phyloP scores from a whole-genome alignment of 2,329 filamentous ascomycete genomes.

The Talaromyces amestolkiae region DNA sequence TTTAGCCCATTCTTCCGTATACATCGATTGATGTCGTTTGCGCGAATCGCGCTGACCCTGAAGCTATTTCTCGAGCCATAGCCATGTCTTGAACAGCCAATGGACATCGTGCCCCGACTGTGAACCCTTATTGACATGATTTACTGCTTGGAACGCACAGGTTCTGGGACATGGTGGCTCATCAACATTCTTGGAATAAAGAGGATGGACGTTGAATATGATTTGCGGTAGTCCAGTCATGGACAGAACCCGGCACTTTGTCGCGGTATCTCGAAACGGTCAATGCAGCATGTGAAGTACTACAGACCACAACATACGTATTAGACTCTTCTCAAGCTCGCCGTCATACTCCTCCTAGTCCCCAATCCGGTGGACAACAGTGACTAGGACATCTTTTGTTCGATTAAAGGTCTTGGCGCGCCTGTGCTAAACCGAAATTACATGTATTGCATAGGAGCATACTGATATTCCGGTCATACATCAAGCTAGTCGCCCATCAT shows the following conservation, averaged over 20 bases:
- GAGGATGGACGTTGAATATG: not conserved
- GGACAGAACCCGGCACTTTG: not conserved
- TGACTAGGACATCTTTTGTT: not conserved
- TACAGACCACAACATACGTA: not conserved
- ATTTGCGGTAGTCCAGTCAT: not conserved
- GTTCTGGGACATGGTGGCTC: no score
- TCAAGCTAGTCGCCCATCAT: constrained; percentile 14
- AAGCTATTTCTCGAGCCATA: no score
- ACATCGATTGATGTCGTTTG: no score
- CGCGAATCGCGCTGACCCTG: no score
- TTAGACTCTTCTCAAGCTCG: not conserved
- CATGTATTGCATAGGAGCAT: not conserved
- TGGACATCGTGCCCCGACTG: no score
- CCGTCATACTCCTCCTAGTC: not conserved
- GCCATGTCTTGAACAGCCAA: no score
- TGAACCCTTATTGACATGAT: no score
- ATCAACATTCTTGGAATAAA: no score
- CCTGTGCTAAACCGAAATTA: not conserved
- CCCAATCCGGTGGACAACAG: not conserved
- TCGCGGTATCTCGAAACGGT: not conserved
- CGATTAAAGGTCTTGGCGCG: not conserved
- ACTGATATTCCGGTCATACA: not conserved
- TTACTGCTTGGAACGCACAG: no score
- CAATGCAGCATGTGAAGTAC: not conserved
- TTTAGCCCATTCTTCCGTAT: no score